phyloP scores from a whole-genome alignment of 1,139 yeast genomes.

The Saccharomyces hybrid region DNA sequence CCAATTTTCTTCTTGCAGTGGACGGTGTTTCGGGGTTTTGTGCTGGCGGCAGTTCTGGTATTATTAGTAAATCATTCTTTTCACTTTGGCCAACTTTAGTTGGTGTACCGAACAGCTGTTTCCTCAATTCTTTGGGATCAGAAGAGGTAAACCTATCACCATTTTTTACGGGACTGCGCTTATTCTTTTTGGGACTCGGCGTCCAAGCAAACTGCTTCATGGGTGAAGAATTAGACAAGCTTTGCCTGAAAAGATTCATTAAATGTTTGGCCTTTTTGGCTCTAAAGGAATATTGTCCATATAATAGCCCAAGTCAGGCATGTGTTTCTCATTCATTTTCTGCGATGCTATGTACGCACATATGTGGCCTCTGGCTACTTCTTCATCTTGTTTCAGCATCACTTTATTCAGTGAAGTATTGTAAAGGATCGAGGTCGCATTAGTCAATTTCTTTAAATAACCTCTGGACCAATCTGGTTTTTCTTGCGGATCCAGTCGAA shows the following conservation, averaged over 20 bases:
- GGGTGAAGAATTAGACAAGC: constrained; percentile 28
- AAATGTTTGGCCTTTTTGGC: constrained; percentile 39
- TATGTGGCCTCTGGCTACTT: constrained; percentile 56
- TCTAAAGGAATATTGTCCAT: constrained; percentile 51
- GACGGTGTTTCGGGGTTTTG: constrained; percentile 4
- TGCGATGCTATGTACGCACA: constrained; percentile 58
- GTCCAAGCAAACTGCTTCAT: constrained; percentile 27
- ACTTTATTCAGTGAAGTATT: constrained; percentile 45
- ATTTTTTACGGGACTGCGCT: constrained; percentile 16
- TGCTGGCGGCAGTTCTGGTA: constrained; percentile 4
- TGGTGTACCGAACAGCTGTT: constrained; percentile 27
- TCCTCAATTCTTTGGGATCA: constrained; percentile 25
- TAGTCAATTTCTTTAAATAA: constrained; percentile 41
- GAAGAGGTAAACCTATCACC: constrained; percentile 23
- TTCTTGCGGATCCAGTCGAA: constrained; percentile 15
- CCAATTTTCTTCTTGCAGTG: constrained; percentile 27
- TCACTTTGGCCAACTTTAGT: constrained; percentile 6
- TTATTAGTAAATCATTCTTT: background rate
- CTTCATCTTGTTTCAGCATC: constrained; percentile 44
- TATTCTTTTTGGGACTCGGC: constrained; percentile 26
- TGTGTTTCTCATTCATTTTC: constrained; percentile 37
- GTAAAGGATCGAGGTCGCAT: constrained; percentile 46
- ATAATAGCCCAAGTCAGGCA: constrained; percentile 40
- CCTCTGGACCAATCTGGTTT: constrained; percentile 40
- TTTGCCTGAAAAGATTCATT: constrained; percentile 38